phyloP scores from a whole-genome alignment of 2,329 filamentous ascomycete genomes.

The Cryphonectria nitschkei region DNA sequence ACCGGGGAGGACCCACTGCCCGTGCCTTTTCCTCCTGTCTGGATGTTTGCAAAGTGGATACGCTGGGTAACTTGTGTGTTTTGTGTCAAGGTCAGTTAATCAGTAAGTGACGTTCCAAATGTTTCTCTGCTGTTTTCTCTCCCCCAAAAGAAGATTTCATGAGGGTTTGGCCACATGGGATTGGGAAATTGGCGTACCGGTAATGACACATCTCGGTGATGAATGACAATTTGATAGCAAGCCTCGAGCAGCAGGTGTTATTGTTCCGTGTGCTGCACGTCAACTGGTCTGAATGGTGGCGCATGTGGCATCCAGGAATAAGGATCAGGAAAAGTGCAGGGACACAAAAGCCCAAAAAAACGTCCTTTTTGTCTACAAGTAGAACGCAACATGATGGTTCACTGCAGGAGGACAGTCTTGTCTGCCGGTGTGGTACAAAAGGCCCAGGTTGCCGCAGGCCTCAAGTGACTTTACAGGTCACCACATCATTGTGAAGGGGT shows the following conservation, averaged over 20 bases:
- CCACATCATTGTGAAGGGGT: not conserved
- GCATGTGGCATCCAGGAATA: not conserved
- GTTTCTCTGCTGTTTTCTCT: not conserved
- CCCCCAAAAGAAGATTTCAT: no score
- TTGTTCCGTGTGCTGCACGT: not conserved
- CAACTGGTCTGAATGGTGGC: not conserved
- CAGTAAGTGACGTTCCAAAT: not conserved
- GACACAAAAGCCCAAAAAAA: not conserved
- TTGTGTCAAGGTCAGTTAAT: not conserved
- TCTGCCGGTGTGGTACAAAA: not conserved
- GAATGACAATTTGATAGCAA: not conserved
- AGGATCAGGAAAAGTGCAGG: not conserved
- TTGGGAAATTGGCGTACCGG: not conserved
- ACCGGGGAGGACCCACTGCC: not conserved
- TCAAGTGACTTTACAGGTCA: not conserved
- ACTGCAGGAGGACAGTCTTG: not conserved
- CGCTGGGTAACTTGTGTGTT: not conserved
- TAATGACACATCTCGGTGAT: not conserved
- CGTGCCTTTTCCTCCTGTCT: conserved; percentile 2
- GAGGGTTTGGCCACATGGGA: not conserved
- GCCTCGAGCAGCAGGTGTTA: not conserved
- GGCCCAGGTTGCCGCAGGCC: not conserved
- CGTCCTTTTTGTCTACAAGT: not conserved
- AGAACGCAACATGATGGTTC: not conserved
- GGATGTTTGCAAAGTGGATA: conserved; percentile 9